Conservation (phyloP, 257 asterid species). For the Asclepias syriaca region DNA sequence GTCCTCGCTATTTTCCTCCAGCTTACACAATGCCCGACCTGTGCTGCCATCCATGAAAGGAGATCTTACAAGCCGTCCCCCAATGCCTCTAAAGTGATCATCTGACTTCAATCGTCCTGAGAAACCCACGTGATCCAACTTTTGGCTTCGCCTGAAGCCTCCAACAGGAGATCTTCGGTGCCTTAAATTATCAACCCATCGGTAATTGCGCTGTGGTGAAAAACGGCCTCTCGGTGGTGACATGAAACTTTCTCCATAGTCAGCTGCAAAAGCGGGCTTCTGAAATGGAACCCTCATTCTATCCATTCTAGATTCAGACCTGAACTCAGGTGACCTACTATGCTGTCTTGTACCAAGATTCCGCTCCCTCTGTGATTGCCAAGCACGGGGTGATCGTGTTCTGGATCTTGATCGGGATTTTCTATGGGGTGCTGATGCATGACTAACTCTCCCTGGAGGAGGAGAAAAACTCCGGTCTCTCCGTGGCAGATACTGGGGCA, state of each 20-base stretch:
- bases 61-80: constrained; percentile 33
- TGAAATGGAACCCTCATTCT: constrained; percentile 40
- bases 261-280: constrained; percentile 46
- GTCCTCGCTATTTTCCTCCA: constrained; percentile 30
- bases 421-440: constrained; percentile 27
- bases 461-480: constrained; percentile 53
- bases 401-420: constrained; percentile 78
- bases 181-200: constrained; percentile 46
- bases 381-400: constrained; percentile 65
- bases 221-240: constrained; percentile 52
- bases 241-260: constrained; percentile 41
- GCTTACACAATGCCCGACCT: background rate
- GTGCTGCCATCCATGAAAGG: constrained; percentile 12
- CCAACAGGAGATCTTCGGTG: constrained; percentile 54
- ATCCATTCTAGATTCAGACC: constrained; percentile 51
- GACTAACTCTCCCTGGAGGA: constrained; percentile 33
- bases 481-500: constrained; percentile 41
- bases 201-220: constrained; percentile 40
- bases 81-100: constrained; percentile 32
- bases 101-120: constrained; percentile 45
- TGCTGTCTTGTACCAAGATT: constrained; percentile 34
- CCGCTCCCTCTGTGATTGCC: constrained; percentile 56
- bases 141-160: constrained; percentile 34
- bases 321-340: constrained; percentile 64
- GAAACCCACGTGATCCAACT: constrained; percentile 35